phyloP scores from a whole-genome alignment of 805 yeast genomes.

The Geotrichum ghanense region DNA sequence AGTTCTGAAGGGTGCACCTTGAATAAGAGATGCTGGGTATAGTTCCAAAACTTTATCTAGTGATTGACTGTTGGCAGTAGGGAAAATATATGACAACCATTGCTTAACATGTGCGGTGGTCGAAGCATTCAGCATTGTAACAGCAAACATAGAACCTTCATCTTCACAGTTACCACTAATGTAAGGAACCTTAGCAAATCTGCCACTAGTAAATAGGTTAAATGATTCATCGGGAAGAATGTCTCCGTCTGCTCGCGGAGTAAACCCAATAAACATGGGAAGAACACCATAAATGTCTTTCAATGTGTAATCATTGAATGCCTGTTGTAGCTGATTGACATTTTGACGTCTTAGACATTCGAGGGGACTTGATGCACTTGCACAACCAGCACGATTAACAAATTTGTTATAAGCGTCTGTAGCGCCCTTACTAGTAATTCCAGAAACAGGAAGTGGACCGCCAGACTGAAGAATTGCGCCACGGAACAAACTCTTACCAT shows the following conservation, averaged over 20 bases:
- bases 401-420: not conserved
- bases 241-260: constrained; percentile 1
- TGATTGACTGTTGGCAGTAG: not conserved
- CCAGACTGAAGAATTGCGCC: constrained; percentile 7
- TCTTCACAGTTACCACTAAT: not conserved
- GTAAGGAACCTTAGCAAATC: constrained; percentile 2
- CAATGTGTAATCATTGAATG: not conserved
- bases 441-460: not conserved
- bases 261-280: not conserved
- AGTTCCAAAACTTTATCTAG: not conserved
- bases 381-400: constrained; percentile 1
- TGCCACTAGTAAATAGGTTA: not conserved
- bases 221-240: not conserved
- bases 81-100: not conserved
- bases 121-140: not conserved
- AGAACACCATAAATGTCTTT: not conserved
- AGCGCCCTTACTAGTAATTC: not conserved
- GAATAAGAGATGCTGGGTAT: not conserved
- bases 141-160: not conserved
- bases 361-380: not conserved
- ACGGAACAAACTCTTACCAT: constrained; percentile 1
- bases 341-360: not conserved
- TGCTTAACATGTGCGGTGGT: not conserved
- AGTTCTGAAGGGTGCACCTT: constrained; percentile 1
- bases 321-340: not conserved